phyloP scores from a whole-genome alignment of 768 basidiomycete species.

The Collybia nuda region DNA sequence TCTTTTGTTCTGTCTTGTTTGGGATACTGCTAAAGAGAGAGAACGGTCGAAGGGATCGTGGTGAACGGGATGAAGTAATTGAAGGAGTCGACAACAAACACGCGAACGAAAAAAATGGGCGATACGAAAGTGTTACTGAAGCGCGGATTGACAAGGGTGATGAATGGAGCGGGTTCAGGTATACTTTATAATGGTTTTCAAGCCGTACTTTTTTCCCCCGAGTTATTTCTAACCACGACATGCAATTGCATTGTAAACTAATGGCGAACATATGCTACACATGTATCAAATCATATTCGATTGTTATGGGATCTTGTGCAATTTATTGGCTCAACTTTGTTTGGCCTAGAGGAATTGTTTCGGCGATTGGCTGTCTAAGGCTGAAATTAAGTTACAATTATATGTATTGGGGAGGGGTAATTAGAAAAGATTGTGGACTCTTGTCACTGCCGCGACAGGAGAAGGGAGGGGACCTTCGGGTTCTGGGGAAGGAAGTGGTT shows the following conservation, averaged over 20 bases:
- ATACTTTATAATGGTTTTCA: constrained; percentile 40
- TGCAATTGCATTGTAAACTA: background rate
- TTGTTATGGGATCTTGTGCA: too few relatives aligned
- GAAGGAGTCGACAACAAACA: constrained; percentile 42
- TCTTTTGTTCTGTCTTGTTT: constrained; percentile 50
- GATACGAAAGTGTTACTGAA: constrained; percentile 49
- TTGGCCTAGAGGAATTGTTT: too few relatives aligned
- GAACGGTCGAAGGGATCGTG: constrained; percentile 61
- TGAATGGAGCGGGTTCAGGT: constrained; percentile 76
- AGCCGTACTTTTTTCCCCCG: background rate
- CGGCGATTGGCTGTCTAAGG: constrained; percentile 8
- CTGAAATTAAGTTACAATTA: constrained; percentile 28
- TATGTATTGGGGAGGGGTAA: constrained; percentile 4
- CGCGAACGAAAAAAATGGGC: constrained; percentile 52
- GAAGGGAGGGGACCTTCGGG: constrained; percentile 45
- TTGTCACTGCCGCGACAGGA: constrained; percentile 45
- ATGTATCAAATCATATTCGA: too few relatives aligned
- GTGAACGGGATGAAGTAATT: constrained; percentile 69
- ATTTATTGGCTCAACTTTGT: too few relatives aligned
- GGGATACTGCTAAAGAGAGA: constrained; percentile 51
- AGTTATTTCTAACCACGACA: background rate
- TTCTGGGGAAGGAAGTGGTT: constrained; percentile 29
- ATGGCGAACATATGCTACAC: too few relatives aligned
- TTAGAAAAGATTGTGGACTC: constrained; percentile 26
- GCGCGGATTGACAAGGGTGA: constrained; percentile 67